Evolutionary conservation across 768 basidiomycete genomes (phyloP), one percentile per base, ranked within the genome.

Genomic region (Mycena pura): DNA sequence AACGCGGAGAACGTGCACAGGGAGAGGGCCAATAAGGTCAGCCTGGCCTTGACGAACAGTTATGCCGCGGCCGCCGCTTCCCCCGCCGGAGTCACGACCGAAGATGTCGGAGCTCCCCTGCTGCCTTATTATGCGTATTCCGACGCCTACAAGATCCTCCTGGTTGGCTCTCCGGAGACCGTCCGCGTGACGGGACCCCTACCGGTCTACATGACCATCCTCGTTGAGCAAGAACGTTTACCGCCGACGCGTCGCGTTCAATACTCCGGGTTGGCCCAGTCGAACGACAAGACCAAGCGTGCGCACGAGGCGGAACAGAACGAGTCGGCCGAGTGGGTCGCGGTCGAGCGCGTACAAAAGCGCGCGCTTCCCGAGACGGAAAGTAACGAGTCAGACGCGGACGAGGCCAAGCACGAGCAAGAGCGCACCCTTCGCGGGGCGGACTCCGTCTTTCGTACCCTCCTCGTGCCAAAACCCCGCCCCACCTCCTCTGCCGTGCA

Each of bases 101-200:
- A 19, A 3, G 62, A 63, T 36, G 46, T 57, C 4, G 62, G 62
- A 3, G 47, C 31, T 1, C 24, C 49, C 8, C 49, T 63, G 2
- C 17, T 36, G 2, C 31, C 55, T 19, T 45, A 28, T 10, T 46
- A 44, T 41, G 31, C 27, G 7, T 63, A 63, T 36, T n/a, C 55
- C 0, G 28, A 36, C 15, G 55, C 36, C 10, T 47, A 63, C 13
- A 32, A 25, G 21, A 27, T 13, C 5, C 40, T 51, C 6, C 15
- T 67, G 3, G 62, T 69, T 2, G 48, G 55, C 7, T 63, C 59
- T 11, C 29, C 60, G 8, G 38, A 49, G 17, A 25, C 28, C 17
- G 46, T 40, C 19, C 28, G n/a, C 0, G 29, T 47, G 5, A 6
- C 27, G 14, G 56, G 56, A 5, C 57, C 57, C 7, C 29, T 58